These are phyloP conservation scores for Candida koratica DNA, from an alignment of 805 yeast species.

Conservation along the genomic window DNA sequence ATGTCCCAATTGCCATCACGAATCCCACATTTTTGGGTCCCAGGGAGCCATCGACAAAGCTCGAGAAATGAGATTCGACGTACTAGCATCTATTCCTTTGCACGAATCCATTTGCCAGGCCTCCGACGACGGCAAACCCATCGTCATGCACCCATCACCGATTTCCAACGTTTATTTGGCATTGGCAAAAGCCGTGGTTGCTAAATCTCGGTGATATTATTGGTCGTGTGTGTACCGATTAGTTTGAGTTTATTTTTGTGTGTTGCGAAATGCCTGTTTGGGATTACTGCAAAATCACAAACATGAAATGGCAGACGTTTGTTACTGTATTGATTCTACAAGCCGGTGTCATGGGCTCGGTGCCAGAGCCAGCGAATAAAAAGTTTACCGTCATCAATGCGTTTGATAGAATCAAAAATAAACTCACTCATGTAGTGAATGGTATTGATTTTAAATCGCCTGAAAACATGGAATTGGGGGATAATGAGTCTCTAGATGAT, in stretches of 20 bases:
- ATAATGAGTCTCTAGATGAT: neutral
- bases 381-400: slow-evolving; percentile 4
- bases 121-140: slow-evolving; percentile 65
- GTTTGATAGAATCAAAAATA: slow-evolving; percentile 3
- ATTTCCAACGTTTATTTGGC: slow-evolving; percentile 43
- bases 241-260: too few relatives aligned
- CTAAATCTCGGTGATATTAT: slow-evolving; percentile 1
- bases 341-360: neutral
- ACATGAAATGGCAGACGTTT: slow-evolving; percentile 1
- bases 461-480: neutral
- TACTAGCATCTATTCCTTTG: slow-evolving; percentile 68
- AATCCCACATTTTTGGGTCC: slow-evolving; percentile 69
- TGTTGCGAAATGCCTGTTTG: slow-evolving; percentile 4
- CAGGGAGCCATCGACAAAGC: slow-evolving; percentile 57
- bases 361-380: too few relatives aligned
- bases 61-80: slow-evolving; percentile 40
- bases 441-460: slow-evolving; percentile 7
- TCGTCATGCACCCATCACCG: slow-evolving; percentile 41
- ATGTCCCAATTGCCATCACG: slow-evolving; percentile 74
- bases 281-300: slow-evolving; percentile 4
- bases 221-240: too few relatives aligned
- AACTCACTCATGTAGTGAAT: slow-evolving; percentile 5
- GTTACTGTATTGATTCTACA: neutral
- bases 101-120: slow-evolving; percentile 54
- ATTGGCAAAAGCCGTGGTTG: slow-evolving; percentile 36